Base-by-base conservation (phyloP, 805 yeast genomes). In the Debaryomyces hansenii region DNA sequence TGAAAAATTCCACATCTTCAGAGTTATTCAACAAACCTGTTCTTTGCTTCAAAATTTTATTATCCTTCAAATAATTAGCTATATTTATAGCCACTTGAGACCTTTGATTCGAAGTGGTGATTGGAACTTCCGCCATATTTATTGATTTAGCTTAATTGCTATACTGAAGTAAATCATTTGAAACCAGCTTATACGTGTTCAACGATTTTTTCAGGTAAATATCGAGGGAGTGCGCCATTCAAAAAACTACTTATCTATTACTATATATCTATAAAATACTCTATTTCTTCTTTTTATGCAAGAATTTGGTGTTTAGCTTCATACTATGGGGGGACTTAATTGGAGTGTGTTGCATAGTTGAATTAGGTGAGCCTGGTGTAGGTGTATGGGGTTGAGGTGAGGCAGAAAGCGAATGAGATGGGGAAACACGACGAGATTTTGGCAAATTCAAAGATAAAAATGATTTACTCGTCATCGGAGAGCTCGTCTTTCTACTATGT, bases 1-100 rank as follows among this genome's bases (percentile, higher is more conserved):
- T 77, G 78, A 92, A 94, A 65, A 94, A 90, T 48, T 89, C 96
- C 31, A 81, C 78, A 40, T 82, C 83, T n/a, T 62, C 69, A 51
- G 79, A 79, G 45, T 85, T 83, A 56, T 85, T 84, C 44, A 84
- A 71, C n/a, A 84, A 64, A 11, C 97, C 97, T 50, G 80, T 79
- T 57, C 99, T 82, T 66, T 85, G 87, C 60, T 92, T 94, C 52
- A 92, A 73, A n/a, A 69, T 66, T 29, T 71, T 62, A 64, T 87
- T 78, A 55, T 81, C 79, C 49, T 92, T 82, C 51, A 91, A 72
- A 51, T 75, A 86, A 44, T 78, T 76, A 34, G 96, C 96, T 38
- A 92, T 68, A 14, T 85, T 85, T 40, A 84, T 52, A 0, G 91
- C 84, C 20, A 76, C 70, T 1, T 88, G 88, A 4, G 63, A 53